Evolutionary conservation across 2,329 filamentous ascomycete species (phyloP), one percentile per base, ranked within the genome.

Genomic region (Aaosphaeria arxii): DNA sequence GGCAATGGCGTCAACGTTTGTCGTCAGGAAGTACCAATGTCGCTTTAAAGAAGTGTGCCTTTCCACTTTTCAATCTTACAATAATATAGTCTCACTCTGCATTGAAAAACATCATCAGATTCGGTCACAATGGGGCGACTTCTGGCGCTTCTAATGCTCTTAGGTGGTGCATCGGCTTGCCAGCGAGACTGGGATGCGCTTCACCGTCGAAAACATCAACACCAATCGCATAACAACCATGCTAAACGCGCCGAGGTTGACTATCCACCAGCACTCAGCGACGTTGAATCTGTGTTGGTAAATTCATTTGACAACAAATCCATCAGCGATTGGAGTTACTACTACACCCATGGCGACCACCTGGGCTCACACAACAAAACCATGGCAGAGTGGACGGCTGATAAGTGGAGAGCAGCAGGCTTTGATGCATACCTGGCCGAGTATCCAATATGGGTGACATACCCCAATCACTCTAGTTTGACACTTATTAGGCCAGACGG

Each of bases 231-330:
- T 36, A 52, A 51, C 33, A 42, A 40, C 29, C 55, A 49, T 40
- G 47, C 50, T 5, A 57, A 57, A 52, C 55, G 55, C 31, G 40
- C 51, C n/a, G 42, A 44, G 31, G 49, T 54, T 29, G 45, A 47
- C 7, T 61, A 58, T 33, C 57, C 58, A 7, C 58, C 58, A 7
- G 30, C 32, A 1, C 49, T 65, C 5, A 54, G 55, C 6, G 54
- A 56, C 11, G 46, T 53, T 11, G 64, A 68, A 45, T 51, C 55
- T 3, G 54, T 64, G 30, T 53, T 68, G 17, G 51, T 64, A 41
- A 63, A 62, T 40, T 65, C 62, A 7, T 66, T 68, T 52, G 62
- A 66, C 49, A 64, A 61, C 49, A 61, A 50, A 24, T 61, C 59
- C 29, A 59, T 68, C 30, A 49, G 49, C 31, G 47, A 53, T 30